phyloP scores from a whole-genome alignment of 352 stramenopile genomes.

The Peronospora destructor region DNA sequence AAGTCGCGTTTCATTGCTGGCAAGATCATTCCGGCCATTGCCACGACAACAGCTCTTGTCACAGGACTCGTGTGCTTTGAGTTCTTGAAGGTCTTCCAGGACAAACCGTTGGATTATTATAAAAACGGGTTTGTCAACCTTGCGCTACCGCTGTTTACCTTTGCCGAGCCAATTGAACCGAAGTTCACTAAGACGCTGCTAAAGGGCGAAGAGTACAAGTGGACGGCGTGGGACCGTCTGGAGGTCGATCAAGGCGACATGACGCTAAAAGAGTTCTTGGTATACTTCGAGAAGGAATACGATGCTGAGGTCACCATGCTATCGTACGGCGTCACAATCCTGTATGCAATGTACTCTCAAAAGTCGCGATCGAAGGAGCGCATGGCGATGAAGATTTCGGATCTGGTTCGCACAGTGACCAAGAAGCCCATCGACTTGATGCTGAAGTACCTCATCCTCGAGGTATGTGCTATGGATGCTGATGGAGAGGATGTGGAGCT shows the following conservation, averaged over 20 bases:
- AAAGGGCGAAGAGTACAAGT: slow-evolving; percentile 94
- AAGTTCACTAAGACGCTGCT: slow-evolving; percentile 90
- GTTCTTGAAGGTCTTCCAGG: slow-evolving; percentile 92
- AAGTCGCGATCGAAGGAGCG: slow-evolving; percentile 89
- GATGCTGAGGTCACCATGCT: slow-evolving; percentile 98
- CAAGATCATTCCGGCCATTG: slow-evolving; percentile 99
- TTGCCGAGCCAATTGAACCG: slow-evolving; percentile 93
- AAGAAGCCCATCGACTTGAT: slow-evolving; percentile 93
- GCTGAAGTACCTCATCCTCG: slow-evolving; percentile 94
- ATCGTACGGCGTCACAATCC: slow-evolving; percentile 91
- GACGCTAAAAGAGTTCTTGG: slow-evolving; percentile 93
- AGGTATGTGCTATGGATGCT: slow-evolving; percentile 94
- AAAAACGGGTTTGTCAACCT: slow-evolving; percentile 99
- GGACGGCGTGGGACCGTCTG: slow-evolving; percentile 96
- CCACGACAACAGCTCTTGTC: slow-evolving; percentile 98
- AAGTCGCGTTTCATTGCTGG: slow-evolving; percentile 98
- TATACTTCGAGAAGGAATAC: slow-evolving; percentile 93
- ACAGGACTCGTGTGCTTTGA: slow-evolving; percentile 98
- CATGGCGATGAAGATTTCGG: slow-evolving; percentile 95
- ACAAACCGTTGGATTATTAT: slow-evolving; percentile 90
- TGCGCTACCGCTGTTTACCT: slow-evolving; percentile 95
- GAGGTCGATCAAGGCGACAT: slow-evolving; percentile 94
- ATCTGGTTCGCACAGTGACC: slow-evolving; percentile 92
- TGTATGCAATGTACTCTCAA: slow-evolving; percentile 86
- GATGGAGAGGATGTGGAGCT: slow-evolving; percentile 95